phyloP scores from a whole-genome alignment of 2,329 filamentous ascomycete species.

The Neofusicoccum umdonicola region DNA sequence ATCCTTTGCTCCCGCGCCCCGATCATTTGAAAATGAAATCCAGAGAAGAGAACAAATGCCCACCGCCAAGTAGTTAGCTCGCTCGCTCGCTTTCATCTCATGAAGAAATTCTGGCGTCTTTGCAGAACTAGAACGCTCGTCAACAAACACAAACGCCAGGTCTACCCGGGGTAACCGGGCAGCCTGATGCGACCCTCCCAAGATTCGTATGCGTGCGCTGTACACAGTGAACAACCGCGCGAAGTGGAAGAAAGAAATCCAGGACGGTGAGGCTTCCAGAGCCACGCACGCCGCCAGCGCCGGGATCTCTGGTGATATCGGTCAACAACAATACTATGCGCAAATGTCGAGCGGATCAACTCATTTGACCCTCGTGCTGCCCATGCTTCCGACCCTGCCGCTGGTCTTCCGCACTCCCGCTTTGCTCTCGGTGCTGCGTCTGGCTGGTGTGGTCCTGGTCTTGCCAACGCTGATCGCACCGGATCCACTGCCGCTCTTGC shows the following conservation, averaged over 20 bases:
- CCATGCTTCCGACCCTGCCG: conserved; percentile 49
- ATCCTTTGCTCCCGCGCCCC: not conserved
- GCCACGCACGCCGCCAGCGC: not conserved
- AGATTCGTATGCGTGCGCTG: conserved; percentile 1
- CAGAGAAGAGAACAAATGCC: not conserved
- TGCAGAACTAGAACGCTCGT: not conserved
- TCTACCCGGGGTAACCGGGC: not conserved
- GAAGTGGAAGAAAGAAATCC: not conserved
- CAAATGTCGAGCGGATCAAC: conserved; percentile 10
- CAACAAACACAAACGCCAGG: not conserved
- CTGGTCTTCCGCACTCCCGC: conserved; percentile 51
- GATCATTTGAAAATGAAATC: not conserved
- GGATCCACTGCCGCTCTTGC: conserved; percentile 38
- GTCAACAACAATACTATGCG: conserved; percentile 10
- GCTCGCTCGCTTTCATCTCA: not conserved
- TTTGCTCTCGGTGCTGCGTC: conserved; percentile 49
- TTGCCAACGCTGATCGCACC: conserved; percentile 47
- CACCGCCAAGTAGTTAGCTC: not conserved
- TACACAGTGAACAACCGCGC: conserved; percentile 5
- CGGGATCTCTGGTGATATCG: conserved; percentile 3
- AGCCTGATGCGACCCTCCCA: not conserved
- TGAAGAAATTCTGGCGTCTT: not conserved
- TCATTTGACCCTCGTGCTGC: conserved; percentile 23
- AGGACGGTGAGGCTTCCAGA: not conserved
- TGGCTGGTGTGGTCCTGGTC: conserved; percentile 41